Evolutionary conservation across 805 yeast species (phyloP), one percentile per base, ranked within the genome.

Genomic region (Candida arabinofermentans): DNA sequence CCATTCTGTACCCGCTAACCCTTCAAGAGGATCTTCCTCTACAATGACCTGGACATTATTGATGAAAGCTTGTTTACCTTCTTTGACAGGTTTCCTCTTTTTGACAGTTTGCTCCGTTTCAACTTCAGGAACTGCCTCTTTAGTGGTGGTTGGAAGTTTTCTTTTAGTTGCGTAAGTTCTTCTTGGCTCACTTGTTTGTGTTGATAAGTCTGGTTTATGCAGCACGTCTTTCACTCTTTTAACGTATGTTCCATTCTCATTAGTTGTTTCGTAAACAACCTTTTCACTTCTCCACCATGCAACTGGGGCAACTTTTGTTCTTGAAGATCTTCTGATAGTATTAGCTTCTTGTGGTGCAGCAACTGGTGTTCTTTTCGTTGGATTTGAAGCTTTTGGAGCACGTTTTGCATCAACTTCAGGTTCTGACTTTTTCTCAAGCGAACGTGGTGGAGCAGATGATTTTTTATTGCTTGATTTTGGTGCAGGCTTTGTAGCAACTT

Each of bases 201-300:
- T 12, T 53, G 58, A 4, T 5, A 26, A 36, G 9, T 69, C 74
- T 1, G 71, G 70, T 0, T 71, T 67, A 42, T 79, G 81, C 8
- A 80, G 70, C 27, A 84, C 79, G 48, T 75, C 78, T 40, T 74
- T 72, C 21, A 83, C 72, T 33, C 77, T 76, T 39, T 79, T 79
- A 7, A 81, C 72, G 7, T 75, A 69, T 16, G 70, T 64, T 40
- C 75, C 76, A 5, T 75, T 71, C 42, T 71, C 74, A 14, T 49
- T 58, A 16, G 50, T 60, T 6, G 65, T 53, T 32, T 71, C 67
- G 54, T 84, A 88, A 3, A 85, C 75, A 24, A 84, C 75, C 45
- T 79, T 69, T 61, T 88, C 96, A 54, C 85, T 86, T 58, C 85
- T 76, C 96, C 96, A 88, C 58, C 73, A 85, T 2, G 87, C 90